Evolutionary conservation across 768 basidiomycete genomes (phyloP), one percentile per base, ranked within the genome.

Genomic region (Guyanaporus albipodus): DNA sequence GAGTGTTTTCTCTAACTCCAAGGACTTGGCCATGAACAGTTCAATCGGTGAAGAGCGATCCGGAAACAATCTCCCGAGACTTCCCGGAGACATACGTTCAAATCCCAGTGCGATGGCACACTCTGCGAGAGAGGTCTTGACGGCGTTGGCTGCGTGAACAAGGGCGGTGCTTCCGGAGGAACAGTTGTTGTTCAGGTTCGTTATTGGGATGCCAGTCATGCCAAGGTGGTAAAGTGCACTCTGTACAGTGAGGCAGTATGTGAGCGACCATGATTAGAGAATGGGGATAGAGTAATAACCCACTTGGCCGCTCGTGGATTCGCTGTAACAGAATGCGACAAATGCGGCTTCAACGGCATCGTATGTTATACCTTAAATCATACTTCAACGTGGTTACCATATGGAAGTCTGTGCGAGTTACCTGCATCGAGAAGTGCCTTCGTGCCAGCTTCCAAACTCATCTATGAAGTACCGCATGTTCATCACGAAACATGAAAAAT

Each of bases 151-250:
- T 3, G 83, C 84, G 31, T 85, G 76, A 61, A 76, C 84, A 11
- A 91, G 71, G 11, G 89, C 88, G 1, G 84, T 75, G 40, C 82
- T 84, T 3, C 87, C 87, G 2, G 86, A 89, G 2, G 87, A 83
- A 55, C 87, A 90, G 62, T 87, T 87, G 67, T 90, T 90, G 70
- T 88, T 90, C 35, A 90, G 83, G 55, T 90, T 92, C 42, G 83
- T 75, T 56, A 91, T 83, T 2, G 87, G 87, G 48, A 92, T 90
- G 37, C 78, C 73, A 0, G 87, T 91, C 62, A 91, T 73, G 15
- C 89, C 88, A 27, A 91, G 79, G 60, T 78, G 80, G 67, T 91
- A 90, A 23, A 91, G 67, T 6, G 85, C 78, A n/a, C 86, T 73
- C 80, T 91, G 61, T 9, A 19, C 1, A 0, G 36, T 21, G 24